Evolutionary conservation across 2,329 filamentous ascomycete species (phyloP), one percentile per base, ranked within the genome.

Genomic region (Claviceps humidiphila): DNA sequence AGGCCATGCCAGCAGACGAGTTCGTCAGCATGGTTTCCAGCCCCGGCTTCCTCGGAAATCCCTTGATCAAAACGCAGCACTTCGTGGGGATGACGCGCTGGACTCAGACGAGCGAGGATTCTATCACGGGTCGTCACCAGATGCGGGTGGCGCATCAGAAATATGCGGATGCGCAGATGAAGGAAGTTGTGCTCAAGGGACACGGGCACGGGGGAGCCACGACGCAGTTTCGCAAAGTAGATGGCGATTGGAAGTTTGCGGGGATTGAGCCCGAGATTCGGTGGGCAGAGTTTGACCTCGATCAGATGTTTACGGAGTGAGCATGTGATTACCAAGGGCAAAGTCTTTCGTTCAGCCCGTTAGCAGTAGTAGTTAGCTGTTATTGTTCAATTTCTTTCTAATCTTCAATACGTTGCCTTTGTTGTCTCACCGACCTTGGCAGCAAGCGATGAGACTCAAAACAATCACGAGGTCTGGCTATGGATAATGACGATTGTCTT

Each of bases 171-270:
- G 69, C 66, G 53, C 66, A 63, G 16, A 59, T 68, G 51, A 68
- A 61, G n/a, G 65, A 70, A 50, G 74, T 80, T 22, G 64, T 65
- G 2, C 67, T 74, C 58, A 76, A 78, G 67, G 76, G 75, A n/a
- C 76, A 80, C 57, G 75, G 74, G 5, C 76, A 80, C 63, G 74
- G 71, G 56, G 71, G 67, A 58, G 76, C 75, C 60, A 71, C 65
- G 54, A 72, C 77, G 58, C 75, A 71, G 71, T 80, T 79, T 63
- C 72, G 71, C 63, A 77, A 73, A 67, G 69, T 79, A n/a, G 69
- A 78, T 37, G 76, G 76, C 1, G 73, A 71, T 56, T 79, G 76
- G 76, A 78, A 78, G 66, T 78, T 78, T 66, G 76, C 76, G 0
- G 76, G 76, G 2, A 60, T 79, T 49, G 65, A 66, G 60, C 76